Conservation (phyloP, 2,329 filamentous ascomycete genomes). For the Colletotrichum incanum region DNA sequence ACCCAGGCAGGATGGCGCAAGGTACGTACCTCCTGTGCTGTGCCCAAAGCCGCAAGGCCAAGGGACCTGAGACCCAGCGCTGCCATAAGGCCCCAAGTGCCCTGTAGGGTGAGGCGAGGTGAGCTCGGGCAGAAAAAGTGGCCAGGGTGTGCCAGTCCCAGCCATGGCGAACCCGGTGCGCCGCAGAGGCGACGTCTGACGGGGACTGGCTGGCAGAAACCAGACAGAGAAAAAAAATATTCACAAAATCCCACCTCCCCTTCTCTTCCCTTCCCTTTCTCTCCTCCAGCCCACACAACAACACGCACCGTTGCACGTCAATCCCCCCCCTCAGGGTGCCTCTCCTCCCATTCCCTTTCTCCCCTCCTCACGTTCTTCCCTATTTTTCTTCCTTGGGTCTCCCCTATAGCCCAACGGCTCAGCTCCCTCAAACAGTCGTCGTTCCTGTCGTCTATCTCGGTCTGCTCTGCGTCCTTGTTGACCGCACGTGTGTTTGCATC, state of each 20-base stretch:
- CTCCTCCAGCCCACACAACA: slow-evolving; percentile 45
- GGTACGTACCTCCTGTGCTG: not conserved
- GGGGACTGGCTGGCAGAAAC: slow-evolving; percentile 7
- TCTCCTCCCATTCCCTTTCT: slow-evolving; percentile 50
- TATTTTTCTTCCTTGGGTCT: slow-evolving; percentile 53
- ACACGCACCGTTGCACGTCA: slow-evolving; percentile 62
- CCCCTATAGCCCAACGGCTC: slow-evolving; percentile 44
- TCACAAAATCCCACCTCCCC: slow-evolving; percentile 43
- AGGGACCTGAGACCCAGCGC: not conserved
- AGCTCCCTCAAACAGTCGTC: slow-evolving; percentile 44
- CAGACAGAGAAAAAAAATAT: slow-evolving; percentile 43
- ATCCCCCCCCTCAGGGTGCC: slow-evolving; percentile 59
- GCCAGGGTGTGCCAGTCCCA: slow-evolving; percentile 29
- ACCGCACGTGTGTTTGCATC: slow-evolving; percentile 29
- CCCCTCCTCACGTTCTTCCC: slow-evolving; percentile 52
- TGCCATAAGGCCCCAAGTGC: not conserved
- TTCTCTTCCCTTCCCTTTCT: slow-evolving; percentile 41
- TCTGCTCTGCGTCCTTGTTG: slow-evolving; percentile 10
- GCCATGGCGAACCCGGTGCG: slow-evolving; percentile 35
- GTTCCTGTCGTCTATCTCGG: slow-evolving; percentile 28
- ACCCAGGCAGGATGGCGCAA: not conserved
- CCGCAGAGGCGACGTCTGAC: slow-evolving; percentile 31
- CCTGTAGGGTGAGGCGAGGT: slow-evolving; percentile 12
- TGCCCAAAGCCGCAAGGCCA: not conserved
- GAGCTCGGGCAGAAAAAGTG: slow-evolving; percentile 31